These are phyloP conservation scores for Fusarium scirpi DNA, from an alignment of 2,329 filamentous ascomycete genomes.

Conservation along the genomic window DNA sequence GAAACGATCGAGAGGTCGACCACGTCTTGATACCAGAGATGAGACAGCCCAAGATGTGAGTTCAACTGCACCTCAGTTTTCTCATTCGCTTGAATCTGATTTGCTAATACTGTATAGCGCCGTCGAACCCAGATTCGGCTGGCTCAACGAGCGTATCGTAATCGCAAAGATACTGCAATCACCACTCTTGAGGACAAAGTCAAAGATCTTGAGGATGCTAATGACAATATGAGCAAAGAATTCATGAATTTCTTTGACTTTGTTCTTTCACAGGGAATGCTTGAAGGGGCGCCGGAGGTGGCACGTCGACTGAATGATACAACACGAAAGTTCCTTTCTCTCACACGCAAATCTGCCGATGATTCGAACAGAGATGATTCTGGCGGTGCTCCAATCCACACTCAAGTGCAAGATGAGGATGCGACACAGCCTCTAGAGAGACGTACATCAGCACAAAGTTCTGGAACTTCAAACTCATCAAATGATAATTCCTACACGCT, in stretches of 20 bases:
- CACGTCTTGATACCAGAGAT: slow-evolving; percentile 80
- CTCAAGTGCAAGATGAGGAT: not conserved
- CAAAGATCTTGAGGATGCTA: slow-evolving; percentile 73
- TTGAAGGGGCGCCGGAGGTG: slow-evolving; percentile 68
- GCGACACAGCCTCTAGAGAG: slow-evolving; percentile 4
- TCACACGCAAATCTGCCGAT: slow-evolving; percentile 62
- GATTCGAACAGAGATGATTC: slow-evolving; percentile 33
- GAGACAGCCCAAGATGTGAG: slow-evolving; percentile 83
- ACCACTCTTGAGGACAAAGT: slow-evolving; percentile 78
- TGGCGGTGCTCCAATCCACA: slow-evolving; percentile 1
- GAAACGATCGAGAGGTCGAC: slow-evolving; percentile 77
- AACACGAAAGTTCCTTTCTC: slow-evolving; percentile 68
- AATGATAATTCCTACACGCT: slow-evolving; percentile 3
- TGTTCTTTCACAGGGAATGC: slow-evolving; percentile 67
- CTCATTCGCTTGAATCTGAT: not conserved
- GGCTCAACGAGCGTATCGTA: slow-evolving; percentile 86
- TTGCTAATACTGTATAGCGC: slow-evolving; percentile 63
- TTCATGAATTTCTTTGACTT: slow-evolving; percentile 77
- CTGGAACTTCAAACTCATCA: slow-evolving; percentile 15
- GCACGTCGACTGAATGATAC: slow-evolving; percentile 67
- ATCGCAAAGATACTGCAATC: slow-evolving; percentile 86
- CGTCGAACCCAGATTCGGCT: slow-evolving; percentile 88
- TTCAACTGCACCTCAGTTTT: not conserved
- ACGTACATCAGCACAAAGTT: slow-evolving; percentile 8
- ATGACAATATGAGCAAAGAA: slow-evolving; percentile 79